Percentiles rank a stretch among this genome's conserved stretches.
Evolutionary conservation across 2,329 filamentous ascomycete genomes (phyloP).

Genomic region (Gliomastix tumulicola): DNA sequence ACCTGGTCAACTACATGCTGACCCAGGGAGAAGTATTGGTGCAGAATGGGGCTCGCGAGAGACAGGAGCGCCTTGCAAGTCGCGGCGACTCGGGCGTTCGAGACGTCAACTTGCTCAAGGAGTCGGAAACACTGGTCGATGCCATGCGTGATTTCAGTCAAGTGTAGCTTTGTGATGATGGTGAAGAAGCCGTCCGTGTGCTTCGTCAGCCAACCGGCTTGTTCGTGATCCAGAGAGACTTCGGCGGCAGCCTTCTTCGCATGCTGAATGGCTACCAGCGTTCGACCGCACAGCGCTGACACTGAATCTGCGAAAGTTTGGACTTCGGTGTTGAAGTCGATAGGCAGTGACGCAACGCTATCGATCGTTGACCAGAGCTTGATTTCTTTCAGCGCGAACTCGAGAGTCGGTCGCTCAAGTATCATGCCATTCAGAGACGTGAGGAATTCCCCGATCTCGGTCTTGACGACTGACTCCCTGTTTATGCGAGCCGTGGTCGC

Average conservation of each 20-base stretch:
- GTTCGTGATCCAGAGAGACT: slow-evolving; percentile 22
- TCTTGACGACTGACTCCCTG: slow-evolving; percentile 24
- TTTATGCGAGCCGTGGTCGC: slow-evolving; percentile 26
- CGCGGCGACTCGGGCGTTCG: slow-evolving; percentile 13
- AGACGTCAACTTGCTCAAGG: slow-evolving; percentile 22
- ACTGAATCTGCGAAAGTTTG: slow-evolving; percentile 49
- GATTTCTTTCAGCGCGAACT: slow-evolving; percentile 61
- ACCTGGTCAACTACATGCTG: slow-evolving; percentile 51
- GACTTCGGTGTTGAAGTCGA: slow-evolving; percentile 12
- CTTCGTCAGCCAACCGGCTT: slow-evolving; percentile 24
- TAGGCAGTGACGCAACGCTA: slow-evolving; percentile 2
- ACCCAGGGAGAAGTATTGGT: slow-evolving; percentile 63
- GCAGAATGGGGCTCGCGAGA: slow-evolving; percentile 56
- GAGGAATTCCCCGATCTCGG: slow-evolving; percentile 27
- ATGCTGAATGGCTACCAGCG: slow-evolving; percentile 75
- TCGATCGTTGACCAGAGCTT: slow-evolving; percentile 49
- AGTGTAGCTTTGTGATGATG: slow-evolving; percentile 52
- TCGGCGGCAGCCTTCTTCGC: slow-evolving; percentile 49
- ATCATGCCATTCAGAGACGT: slow-evolving; percentile 31
- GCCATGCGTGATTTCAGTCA: slow-evolving; percentile 42
- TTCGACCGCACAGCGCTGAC: slow-evolving; percentile 61
- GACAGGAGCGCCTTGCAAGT: slow-evolving; percentile 22
- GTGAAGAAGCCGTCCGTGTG: slow-evolving; percentile 43
- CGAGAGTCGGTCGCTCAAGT: slow-evolving; percentile 44
- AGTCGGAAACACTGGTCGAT: slow-evolving; percentile 28